Conservation (phyloP, 2,329 filamentous ascomycete genomes). For the Samsoniella hepiali region DNA sequence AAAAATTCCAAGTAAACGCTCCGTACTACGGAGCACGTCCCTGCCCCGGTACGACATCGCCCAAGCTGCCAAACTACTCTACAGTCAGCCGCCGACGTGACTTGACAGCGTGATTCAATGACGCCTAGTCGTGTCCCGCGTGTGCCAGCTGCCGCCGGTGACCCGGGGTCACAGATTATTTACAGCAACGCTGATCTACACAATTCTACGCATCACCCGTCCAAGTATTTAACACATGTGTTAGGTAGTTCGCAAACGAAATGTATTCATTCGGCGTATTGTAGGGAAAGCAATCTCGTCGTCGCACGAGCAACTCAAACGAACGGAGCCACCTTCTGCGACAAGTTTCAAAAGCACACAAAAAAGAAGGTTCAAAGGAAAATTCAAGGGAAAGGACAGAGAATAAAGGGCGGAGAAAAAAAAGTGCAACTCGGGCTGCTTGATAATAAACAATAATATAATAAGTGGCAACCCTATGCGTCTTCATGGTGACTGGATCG, state of each 20-base stretch:
- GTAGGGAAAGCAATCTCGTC: conserved; percentile 4
- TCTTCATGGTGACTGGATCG: conserved; percentile 10
- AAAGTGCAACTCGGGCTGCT: conserved; percentile 2
- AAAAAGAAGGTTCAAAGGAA: neutral
- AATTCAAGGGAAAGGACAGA: neutral
- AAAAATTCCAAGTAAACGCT: too few species aligned
- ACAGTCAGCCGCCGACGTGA: too few species aligned
- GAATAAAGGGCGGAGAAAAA: neutral
- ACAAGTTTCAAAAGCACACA: neutral
- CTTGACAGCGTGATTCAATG: neutral
- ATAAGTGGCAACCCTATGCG: conserved; percentile 10
- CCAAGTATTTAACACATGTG: neutral
- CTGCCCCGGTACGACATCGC: too few species aligned
- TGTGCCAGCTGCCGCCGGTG: too few species aligned
- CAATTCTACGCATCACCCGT: neutral
- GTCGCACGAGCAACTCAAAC: conserved; percentile 1
- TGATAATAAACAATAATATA: conserved; percentile 14
- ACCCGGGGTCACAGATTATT: too few species aligned
- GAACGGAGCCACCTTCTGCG: neutral
- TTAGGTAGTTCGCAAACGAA: neutral
- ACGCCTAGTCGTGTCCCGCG: neutral
- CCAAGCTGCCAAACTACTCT: too few species aligned
- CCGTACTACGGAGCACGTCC: too few species aligned
- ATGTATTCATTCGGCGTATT: conserved; percentile 1
- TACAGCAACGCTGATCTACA: neutral